Base-by-base conservation (phyloP, 2,329 filamentous ascomycete genomes). In the Cladosporium sp. region DNA sequence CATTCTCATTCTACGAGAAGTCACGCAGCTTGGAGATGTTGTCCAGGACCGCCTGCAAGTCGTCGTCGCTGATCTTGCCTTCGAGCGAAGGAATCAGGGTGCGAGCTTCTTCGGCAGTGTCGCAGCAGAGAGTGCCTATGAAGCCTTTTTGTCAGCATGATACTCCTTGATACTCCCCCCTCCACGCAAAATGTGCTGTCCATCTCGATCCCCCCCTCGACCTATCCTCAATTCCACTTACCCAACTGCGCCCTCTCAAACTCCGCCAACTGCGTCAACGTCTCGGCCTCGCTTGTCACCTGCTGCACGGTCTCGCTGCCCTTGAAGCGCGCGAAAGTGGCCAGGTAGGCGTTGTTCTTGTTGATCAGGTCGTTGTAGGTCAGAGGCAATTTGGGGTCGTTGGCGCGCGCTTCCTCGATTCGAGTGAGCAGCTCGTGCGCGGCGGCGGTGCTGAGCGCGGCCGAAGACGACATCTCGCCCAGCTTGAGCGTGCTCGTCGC, bases 311-410 rank as follows among this genome's bases (percentile, higher is more conserved):
- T 88, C 73, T 96, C 88, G 65, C 96, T 88, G 59, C 93, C 85
- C 74, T 96, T 95, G 80, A 97, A 97, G 30, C 93, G 88, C 15
- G 91, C 87, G 72, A 99, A 99, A 56, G 90, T 84, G 63, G 96
- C 90, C 48, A 97, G 83, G 72, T 99, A 97, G 65, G 91, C 89
- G 58, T 90, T 80, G 20, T 92, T 96, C 70, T 95, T 91, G 37
- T 40, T 47, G 55, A 57, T 61, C 50, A 61, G 52, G 43, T 69
- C 68, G 60, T 65, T 69, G 62, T 90, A 90, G 62, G 84, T 50
- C 15, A 37, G 53, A 83, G 88, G 86, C 61, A 86, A 84, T 59
- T 84, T 82, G 57, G 89, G 83, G 73, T 92, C 89, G 55, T 86
- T 79, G 57, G 93, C 37, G 49, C 58, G 47, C 41, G 50, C 50